phyloP scores from a whole-genome alignment of 1,284 basidiomycete genomes.

The Ustilago crameri region DNA sequence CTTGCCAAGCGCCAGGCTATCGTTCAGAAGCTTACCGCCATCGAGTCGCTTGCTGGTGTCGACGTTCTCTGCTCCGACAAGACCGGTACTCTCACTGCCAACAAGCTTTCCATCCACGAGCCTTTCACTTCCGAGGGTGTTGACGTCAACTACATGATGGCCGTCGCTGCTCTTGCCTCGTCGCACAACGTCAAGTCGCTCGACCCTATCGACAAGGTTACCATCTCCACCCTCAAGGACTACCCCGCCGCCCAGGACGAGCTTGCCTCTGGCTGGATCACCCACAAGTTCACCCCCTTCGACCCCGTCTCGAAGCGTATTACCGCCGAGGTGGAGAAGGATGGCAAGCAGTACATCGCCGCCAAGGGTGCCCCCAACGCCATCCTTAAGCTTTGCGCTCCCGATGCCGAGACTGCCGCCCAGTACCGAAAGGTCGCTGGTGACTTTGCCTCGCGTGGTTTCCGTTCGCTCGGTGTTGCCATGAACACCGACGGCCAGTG shows the following conservation, averaged over 20 bases:
- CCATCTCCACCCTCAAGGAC: slow-evolving; percentile 72
- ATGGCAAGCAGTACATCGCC: slow-evolving; percentile 72
- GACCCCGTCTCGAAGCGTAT: slow-evolving; percentile 75
- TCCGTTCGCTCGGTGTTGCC: slow-evolving; percentile 73
- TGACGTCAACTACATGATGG: slow-evolving; percentile 71
- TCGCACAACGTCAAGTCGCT: slow-evolving; percentile 73
- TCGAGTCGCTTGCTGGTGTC: slow-evolving; percentile 74
- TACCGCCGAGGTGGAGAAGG: slow-evolving; percentile 73
- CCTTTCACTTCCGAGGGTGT: slow-evolving; percentile 71
- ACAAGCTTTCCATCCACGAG: slow-evolving; percentile 74
- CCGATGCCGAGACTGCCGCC: slow-evolving; percentile 69
- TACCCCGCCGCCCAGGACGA: slow-evolving; percentile 73
- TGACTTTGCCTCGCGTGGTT: slow-evolving; percentile 72
- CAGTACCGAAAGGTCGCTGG: slow-evolving; percentile 70
- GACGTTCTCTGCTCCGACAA: slow-evolving; percentile 75
- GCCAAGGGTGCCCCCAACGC: slow-evolving; percentile 74
- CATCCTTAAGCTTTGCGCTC: slow-evolving; percentile 72
- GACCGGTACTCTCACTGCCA: slow-evolving; percentile 74
- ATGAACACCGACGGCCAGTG: slow-evolving; percentile 72
- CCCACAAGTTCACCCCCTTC: slow-evolving; percentile 73
- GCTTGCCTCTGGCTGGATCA: slow-evolving; percentile 72
- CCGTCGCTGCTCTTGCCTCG: slow-evolving; percentile 73
- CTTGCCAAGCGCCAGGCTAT: slow-evolving; percentile 74
- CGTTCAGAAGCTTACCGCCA: slow-evolving; percentile 75
- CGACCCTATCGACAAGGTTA: slow-evolving; percentile 74